Evolutionary conservation across 352 stramenopile species (phyloP).

Genomic region (Pythium rhizo-oryzae): DNA sequence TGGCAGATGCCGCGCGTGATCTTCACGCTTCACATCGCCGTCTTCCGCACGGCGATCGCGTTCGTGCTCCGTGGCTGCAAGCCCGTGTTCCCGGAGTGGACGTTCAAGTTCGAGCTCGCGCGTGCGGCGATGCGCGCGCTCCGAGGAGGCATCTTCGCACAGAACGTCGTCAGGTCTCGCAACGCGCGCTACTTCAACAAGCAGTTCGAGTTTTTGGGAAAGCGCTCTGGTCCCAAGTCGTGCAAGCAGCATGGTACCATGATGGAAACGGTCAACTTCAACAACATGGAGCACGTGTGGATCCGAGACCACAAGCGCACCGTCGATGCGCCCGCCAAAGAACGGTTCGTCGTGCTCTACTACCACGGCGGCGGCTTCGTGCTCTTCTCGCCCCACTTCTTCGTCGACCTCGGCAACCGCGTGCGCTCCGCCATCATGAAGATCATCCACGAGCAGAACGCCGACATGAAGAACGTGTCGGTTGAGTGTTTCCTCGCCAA

Average conservation of each 20-base stretch:
- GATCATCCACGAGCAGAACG: constrained; percentile 9
- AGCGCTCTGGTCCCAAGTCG: background rate
- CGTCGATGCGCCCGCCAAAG: constrained; percentile 11
- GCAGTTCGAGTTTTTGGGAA: constrained; percentile 12
- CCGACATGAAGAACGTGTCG: constrained; percentile 12
- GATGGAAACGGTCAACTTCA: constrained; percentile 17
- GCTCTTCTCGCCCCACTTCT: constrained; percentile 41
- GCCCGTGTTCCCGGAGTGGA: constrained; percentile 27
- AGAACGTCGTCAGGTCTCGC: constrained; percentile 11
- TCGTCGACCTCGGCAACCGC: constrained; percentile 49
- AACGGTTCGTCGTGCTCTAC: constrained; percentile 40
- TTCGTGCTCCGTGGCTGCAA: constrained; percentile 16
- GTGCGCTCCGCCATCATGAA: constrained; percentile 24
- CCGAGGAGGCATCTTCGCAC: constrained; percentile 12
- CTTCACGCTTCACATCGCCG: constrained; percentile 8
- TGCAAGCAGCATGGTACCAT: constrained; percentile 13
- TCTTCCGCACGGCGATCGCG: constrained; percentile 6
- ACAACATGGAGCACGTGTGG: constrained; percentile 24
- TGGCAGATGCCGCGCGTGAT: constrained; percentile 25
- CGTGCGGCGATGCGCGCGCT: constrained; percentile 20
- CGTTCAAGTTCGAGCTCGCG: constrained; percentile 23
- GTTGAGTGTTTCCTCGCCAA: constrained; percentile 67
- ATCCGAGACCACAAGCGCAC: constrained; percentile 19
- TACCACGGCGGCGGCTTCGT: constrained; percentile 46
- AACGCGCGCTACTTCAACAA: constrained; percentile 22